Evolutionary conservation across 148 eudicot genomes (phyloP).

Genomic region (Chenopodium quinoa): DNA sequence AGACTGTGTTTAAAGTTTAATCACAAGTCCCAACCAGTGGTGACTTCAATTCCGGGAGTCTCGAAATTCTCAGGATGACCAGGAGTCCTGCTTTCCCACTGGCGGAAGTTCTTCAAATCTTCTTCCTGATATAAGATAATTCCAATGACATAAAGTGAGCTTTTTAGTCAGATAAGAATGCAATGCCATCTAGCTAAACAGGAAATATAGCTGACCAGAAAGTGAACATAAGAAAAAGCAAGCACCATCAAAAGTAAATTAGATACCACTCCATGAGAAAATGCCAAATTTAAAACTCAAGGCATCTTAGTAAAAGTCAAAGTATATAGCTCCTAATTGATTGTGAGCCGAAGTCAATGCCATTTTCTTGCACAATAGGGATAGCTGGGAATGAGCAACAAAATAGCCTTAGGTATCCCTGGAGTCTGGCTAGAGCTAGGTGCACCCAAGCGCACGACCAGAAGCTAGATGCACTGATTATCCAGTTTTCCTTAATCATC

Average conservation of each 20-base stretch:
- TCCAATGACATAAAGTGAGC: not conserved
- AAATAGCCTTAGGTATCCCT: too few relatives aligned
- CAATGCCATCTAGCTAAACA: not conserved
- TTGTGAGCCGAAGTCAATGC: too few relatives aligned
- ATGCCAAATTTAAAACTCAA: too few relatives aligned
- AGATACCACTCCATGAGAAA: not conserved
- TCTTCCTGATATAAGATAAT: constrained; percentile 46
- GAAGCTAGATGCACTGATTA: not conserved
- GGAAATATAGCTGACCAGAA: not conserved
- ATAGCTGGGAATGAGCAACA: too few relatives aligned
- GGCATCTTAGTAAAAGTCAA: too few relatives aligned
- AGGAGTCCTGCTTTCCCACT: constrained; percentile 92
- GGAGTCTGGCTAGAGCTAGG: too few relatives aligned
- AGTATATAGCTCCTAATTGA: too few relatives aligned
- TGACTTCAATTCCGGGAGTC: constrained; percentile 97
- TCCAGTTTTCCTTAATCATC: not conserved
- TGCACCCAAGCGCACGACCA: too few relatives aligned
- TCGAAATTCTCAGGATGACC: constrained; percentile 98
- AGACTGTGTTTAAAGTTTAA: constrained; percentile 8
- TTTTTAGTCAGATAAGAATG: not conserved
- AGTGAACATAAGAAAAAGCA: not conserved
- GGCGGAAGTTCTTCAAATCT: constrained; percentile 88
- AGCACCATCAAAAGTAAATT: not conserved
- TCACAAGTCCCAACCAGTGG: constrained; percentile 59
- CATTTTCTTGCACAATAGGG: too few relatives aligned